A percentile compares a stretch with the other conserved stretches of the same genome.
Conservation (phyloP, 2,329 filamentous ascomycete genomes). For the Cladosporium sp. region DNA sequence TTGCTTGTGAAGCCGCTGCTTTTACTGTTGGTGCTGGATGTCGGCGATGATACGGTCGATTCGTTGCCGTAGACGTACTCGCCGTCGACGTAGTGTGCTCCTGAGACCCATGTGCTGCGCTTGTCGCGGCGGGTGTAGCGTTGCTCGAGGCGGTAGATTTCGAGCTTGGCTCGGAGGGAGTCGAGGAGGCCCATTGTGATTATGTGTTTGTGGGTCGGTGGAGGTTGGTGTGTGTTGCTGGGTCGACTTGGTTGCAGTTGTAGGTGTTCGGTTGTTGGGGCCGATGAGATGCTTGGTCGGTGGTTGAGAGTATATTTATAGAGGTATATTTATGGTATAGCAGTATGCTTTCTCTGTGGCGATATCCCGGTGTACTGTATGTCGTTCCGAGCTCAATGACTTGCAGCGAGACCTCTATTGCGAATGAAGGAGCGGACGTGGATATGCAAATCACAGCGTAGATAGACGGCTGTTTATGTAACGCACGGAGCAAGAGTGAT, state of each 20-base stretch:
- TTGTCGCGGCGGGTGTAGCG: conserved; percentile 90
- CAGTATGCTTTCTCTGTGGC: not conserved
- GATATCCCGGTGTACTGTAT: not conserved
- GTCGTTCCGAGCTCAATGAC: not conserved
- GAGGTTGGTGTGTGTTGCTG: not conserved
- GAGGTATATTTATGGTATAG: not conserved
- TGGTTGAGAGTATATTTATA: not conserved
- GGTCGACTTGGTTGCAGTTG: not conserved
- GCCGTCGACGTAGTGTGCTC: conserved; percentile 89
- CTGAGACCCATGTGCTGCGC: conserved; percentile 84
- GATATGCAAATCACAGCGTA: conserved; percentile 2
- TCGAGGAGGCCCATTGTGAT: conserved; percentile 66
- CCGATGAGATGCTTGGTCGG: not conserved
- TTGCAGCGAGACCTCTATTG: not conserved
- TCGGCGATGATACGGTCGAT: conserved; percentile 13
- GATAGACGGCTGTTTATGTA: not conserved
- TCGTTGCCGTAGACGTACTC: conserved; percentile 74
- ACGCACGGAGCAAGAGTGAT: not conserved
- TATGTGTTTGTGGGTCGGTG: not conserved
- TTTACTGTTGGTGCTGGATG: conserved; percentile 15
- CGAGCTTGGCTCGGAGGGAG: conserved; percentile 75
- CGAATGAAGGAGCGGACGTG: not conserved
- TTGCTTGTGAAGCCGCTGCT: conserved; percentile 6
- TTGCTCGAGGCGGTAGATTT: conserved; percentile 93
- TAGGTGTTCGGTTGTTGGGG: not conserved